Evolutionary conservation across 1,284 basidiomycete species (phyloP), one percentile per base, ranked within the genome.

Genomic region (Tylopilus sp.): DNA sequence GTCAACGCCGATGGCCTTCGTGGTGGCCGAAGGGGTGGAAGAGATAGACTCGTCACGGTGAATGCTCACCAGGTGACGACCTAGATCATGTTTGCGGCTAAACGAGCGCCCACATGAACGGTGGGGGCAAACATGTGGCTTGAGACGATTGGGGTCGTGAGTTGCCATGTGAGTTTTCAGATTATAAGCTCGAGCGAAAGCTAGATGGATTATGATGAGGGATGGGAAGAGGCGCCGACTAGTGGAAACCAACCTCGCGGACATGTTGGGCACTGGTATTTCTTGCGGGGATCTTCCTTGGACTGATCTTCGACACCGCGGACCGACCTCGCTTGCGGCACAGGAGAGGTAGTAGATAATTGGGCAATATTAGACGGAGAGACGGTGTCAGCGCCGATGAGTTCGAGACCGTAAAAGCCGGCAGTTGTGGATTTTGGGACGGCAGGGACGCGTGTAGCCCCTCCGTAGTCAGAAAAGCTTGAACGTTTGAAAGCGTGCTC

Each of bases 111-210:
- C 86, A 59, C 91, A 94, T 11, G 81, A 79, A 42, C 79, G 76
- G 66, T 92, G 87, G 37, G 84, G 84, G 65, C 91, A 94, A 30
- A 84, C 77, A 61, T 88, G 88, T 1, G 90, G 89, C 72, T 94
- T 94, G 42, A 85, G 73, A 48, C 91, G 78, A 67, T 89, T 85
- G 17, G 91, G 90, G 63, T 93, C 89, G 67, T 94, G 91, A 2
- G 91, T 94, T 6, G 85, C 85, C 75, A 91, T 82, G 67, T 94
- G 91, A 0, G 91, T 94, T 73, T 93, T 93, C 51, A 94, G 70
- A 60, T 94, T 94, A 69, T 88, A 94, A 0, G 89, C 89, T n/a
- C 91, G 77, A 18, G 90, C 91, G 60, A 94, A 94, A 0, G 88
- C 91, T 85, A 46, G 54, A 37, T 46, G 51, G 46, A 17, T 2